Conservation (phyloP, 1,284 basidiomycete genomes). For the Earliella scabrosa region DNA sequence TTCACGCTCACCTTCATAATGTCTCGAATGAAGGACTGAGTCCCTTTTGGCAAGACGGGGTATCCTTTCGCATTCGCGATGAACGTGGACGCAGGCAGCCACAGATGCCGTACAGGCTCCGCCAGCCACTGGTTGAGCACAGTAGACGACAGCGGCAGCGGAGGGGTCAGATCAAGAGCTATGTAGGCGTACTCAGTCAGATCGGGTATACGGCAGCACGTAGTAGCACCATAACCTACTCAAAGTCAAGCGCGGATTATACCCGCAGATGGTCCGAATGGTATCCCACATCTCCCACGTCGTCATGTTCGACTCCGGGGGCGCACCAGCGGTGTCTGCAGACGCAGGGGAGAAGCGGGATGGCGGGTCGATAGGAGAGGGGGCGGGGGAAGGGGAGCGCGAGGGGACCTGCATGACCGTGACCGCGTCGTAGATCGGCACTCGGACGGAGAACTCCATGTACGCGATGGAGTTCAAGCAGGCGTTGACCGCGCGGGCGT, state of each 20-base stretch:
- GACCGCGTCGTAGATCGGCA: conserved; percentile 83
- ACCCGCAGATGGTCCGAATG: conserved; percentile 88
- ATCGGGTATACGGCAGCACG: not conserved
- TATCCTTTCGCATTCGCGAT: conserved; percentile 97
- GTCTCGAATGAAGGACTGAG: conserved; percentile 87
- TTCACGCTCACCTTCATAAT: conserved; percentile 75
- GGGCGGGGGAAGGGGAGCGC: conserved; percentile 34
- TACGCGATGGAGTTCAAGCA: conserved; percentile 74
- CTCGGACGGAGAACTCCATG: conserved; percentile 79
- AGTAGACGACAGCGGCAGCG: conserved; percentile 76
- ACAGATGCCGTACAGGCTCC: conserved; percentile 88
- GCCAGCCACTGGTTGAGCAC: conserved; percentile 88
- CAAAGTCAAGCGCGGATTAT: conserved; percentile 81
- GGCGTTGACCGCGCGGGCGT: conserved; percentile 87
- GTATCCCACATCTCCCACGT: conserved; percentile 99
- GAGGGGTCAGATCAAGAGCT: conserved; percentile 91
- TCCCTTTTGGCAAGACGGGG: conserved; percentile 93
- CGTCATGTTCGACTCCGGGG: conserved; percentile 66
- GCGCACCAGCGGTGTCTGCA: conserved; percentile 9
- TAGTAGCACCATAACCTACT: conserved; percentile 58
- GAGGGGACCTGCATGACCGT: conserved; percentile 45
- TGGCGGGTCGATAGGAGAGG: conserved; percentile 14
- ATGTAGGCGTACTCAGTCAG: conserved; percentile 1
- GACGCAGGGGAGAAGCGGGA: conserved; percentile 11
- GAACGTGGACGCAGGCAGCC: conserved; percentile 89